phyloP scores from a whole-genome alignment of 371 early-diverging fungal species.

The Scutellospora calospora region DNA sequence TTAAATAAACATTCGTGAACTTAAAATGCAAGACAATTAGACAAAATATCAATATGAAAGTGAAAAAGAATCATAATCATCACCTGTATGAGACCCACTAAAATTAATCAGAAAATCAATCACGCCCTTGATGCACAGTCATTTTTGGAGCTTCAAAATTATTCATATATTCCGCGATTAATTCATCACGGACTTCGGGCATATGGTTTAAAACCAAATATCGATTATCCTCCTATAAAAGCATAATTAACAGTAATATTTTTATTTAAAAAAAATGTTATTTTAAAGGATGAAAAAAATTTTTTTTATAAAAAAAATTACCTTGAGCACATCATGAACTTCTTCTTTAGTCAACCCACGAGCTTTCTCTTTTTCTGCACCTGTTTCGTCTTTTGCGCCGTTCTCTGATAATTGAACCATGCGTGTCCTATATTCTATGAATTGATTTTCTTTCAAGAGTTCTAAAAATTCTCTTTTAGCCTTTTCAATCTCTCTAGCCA shows the following conservation, averaged over 20 bases:
- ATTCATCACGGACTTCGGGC: conserved; percentile 27
- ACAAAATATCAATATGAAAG: too few relatives aligned
- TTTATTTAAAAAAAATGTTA: background rate
- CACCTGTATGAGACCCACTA: too few relatives aligned
- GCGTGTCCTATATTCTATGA: conserved; percentile 35
- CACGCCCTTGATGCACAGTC: conserved; percentile 41
- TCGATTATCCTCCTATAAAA: conserved; percentile 35
- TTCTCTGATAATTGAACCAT: conserved; percentile 40
- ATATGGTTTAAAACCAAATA: conserved; percentile 32
- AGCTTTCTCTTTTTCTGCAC: conserved; percentile 36
- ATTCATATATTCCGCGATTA: conserved; percentile 13
- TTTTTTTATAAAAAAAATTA: background rate
- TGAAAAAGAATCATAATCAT: too few relatives aligned
- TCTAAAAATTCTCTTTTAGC: conserved; percentile 37
- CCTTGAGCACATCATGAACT: conserved; percentile 39
- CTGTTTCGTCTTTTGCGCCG: conserved; percentile 40
- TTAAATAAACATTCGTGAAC: too few relatives aligned
- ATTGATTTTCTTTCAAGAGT: conserved; percentile 40
- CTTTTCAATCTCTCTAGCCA: background rate
- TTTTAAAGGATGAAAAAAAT: background rate
- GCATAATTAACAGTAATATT: background rate
- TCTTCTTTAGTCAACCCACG: conserved; percentile 28
- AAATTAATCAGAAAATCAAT: background rate
- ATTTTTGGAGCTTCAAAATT: conserved; percentile 27
- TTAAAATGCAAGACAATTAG: too few relatives aligned